These are phyloP conservation scores for Hemisphaericaspora xylofermentans DNA, from an alignment of 1,139 yeast species.

Conservation along the genomic window DNA sequence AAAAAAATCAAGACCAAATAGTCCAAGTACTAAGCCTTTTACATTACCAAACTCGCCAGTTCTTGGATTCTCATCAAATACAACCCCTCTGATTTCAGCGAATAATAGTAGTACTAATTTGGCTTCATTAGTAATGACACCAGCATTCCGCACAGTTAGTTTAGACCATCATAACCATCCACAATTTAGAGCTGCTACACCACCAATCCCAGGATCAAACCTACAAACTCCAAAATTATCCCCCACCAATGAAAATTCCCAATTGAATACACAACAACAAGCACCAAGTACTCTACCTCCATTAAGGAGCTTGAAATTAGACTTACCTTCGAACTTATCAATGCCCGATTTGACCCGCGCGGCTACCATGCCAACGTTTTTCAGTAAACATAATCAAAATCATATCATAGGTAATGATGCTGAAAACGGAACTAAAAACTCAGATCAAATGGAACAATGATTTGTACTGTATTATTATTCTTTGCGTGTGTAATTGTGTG, in stretches of 20 bases:
- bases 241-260: constrained; percentile 10
- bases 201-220: constrained; percentile 15
- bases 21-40: constrained; percentile 45
- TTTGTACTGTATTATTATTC: not conserved
- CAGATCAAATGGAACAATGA: constrained; percentile 4
- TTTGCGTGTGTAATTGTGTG: not conserved
- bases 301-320: constrained; percentile 49
- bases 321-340: constrained; percentile 43
- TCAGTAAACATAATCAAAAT: constrained; percentile 8
- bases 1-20: constrained; percentile 73
- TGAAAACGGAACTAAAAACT: not conserved
- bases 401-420: constrained; percentile 7
- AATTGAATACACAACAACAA: constrained; percentile 21
- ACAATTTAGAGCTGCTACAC: constrained; percentile 14
- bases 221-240: constrained; percentile 52
- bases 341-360: constrained; percentile 14
- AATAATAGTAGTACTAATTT: constrained; percentile 48
- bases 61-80: constrained; percentile 40
- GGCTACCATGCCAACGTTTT: constrained; percentile 4
- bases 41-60: constrained; percentile 63
- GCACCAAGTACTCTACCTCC: constrained; percentile 37
- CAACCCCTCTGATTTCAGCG: constrained; percentile 46
- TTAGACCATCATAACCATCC: constrained; percentile 9
- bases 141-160: constrained; percentile 12
- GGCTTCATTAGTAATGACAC: constrained; percentile 32